Percentiles rank a stretch among this genome's conserved stretches.
phyloP scores from a whole-genome alignment of 202 grass and related monocot species.

The Brachypodium distachyon region DNA sequence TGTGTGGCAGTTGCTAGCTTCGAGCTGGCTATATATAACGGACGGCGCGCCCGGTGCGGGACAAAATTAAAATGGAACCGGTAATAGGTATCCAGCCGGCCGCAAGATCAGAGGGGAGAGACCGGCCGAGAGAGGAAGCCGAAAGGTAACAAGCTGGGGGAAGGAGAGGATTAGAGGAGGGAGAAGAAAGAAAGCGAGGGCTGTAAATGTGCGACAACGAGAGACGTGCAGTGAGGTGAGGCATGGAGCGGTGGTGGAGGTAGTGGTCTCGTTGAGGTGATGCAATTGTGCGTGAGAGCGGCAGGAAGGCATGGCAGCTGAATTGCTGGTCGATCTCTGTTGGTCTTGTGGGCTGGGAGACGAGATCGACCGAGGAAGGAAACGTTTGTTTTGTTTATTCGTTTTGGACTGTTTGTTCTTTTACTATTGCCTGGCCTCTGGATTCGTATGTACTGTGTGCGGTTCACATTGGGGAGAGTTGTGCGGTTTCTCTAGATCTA shows the following conservation, averaged over 20 bases:
- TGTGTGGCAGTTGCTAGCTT: conserved; percentile 11
- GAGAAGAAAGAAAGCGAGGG: conserved; percentile 15
- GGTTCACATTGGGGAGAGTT: neutral
- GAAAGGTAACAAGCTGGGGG: neutral
- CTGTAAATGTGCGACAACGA: conserved; percentile 26
- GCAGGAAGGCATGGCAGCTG: neutral
- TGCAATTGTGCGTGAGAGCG: neutral
- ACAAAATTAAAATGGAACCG: neutral
- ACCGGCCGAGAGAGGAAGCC: too few relatives aligned
- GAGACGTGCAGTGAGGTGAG: neutral
- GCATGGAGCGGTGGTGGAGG: neutral
- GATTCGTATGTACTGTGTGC: conserved; percentile 23
- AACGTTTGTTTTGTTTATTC: neutral
- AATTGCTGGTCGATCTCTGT: neutral
- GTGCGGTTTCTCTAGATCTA: conserved; percentile 10
- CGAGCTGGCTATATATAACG: conserved; percentile 29
- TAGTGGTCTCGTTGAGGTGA: neutral
- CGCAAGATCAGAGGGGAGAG: neutral
- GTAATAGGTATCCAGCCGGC: neutral
- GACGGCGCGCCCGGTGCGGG: neutral
- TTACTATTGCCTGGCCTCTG: conserved; percentile 37
- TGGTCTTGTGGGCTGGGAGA: neutral
- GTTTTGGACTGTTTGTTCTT: neutral
- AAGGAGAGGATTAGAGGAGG: neutral
- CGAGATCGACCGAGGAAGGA: neutral